Percentiles rank a stretch among this genome's conserved stretches.
phyloP scores from a whole-genome alignment of 1,139 yeast genomes.

The Sugiyamaella grinbergsii region DNA sequence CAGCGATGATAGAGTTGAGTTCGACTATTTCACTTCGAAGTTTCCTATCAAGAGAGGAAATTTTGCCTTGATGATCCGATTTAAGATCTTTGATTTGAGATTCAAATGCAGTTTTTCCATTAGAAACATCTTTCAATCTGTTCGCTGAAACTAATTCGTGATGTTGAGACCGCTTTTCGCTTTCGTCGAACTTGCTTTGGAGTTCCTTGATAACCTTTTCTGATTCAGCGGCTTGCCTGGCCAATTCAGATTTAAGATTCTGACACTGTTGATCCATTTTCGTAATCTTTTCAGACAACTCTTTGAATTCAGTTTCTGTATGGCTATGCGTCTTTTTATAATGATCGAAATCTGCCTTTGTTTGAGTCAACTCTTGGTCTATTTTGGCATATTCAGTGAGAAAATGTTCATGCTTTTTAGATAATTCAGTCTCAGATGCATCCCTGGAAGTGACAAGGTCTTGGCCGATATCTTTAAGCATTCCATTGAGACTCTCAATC shows the following conservation, averaged over 20 bases:
- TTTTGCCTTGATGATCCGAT: conserved; percentile 21
- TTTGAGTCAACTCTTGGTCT: background rate
- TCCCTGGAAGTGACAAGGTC: conserved; percentile 57
- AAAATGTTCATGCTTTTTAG: conserved; percentile 1
- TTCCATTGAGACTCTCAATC: conserved; percentile 63
- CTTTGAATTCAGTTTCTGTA: background rate
- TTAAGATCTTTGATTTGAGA: conserved; percentile 17
- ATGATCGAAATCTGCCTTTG: background rate
- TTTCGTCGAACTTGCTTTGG: conserved; percentile 28
- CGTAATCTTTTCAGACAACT: conserved; percentile 7
- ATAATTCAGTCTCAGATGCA: background rate
- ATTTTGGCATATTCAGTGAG: background rate
- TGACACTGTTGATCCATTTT: background rate
- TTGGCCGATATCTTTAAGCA: conserved; percentile 71
- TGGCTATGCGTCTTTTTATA: background rate
- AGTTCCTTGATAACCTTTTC: conserved; percentile 22
- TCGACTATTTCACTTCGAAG: conserved; percentile 21
- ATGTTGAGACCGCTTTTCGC: background rate
- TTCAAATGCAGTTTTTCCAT: conserved; percentile 23
- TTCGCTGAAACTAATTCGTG: conserved; percentile 17
- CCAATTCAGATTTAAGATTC: background rate
- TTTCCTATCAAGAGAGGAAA: conserved; percentile 10
- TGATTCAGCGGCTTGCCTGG: background rate
- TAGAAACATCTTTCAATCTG: conserved; percentile 30
- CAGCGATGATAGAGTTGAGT: conserved; percentile 24